phyloP scores from a whole-genome alignment of 768 basidiomycete genomes.

The Naganishia friedmannii region DNA sequence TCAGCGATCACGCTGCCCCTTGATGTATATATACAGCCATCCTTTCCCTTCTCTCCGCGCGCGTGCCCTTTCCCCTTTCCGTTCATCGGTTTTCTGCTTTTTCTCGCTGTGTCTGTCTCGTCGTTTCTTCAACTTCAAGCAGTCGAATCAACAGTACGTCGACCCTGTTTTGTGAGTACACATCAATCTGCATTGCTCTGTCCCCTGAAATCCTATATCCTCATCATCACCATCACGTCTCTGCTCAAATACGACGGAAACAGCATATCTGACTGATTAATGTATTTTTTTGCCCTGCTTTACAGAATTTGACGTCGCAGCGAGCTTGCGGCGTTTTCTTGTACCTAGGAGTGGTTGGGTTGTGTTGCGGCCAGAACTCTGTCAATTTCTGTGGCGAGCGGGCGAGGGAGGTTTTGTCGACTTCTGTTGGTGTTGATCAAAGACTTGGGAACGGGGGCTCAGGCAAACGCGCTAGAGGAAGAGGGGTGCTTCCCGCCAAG shows the following conservation, averaged over 20 bases:
- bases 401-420: too few relatives aligned
- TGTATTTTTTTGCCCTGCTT: background rate
- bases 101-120: background rate
- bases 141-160: background rate
- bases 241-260: background rate
- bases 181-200: background rate
- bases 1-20: background rate
- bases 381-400: too few relatives aligned
- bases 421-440: too few relatives aligned
- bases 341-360: background rate
- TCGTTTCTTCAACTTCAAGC: background rate
- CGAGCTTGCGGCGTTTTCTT: background rate
- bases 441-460: too few relatives aligned
- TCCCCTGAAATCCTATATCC: background rate
- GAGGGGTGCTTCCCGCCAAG: too few relatives aligned
- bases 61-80: background rate
- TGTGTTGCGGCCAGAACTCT: background rate
- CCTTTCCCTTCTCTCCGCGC: background rate
- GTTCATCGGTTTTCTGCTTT: background rate
- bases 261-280: background rate
- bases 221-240: background rate
- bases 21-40: conserved; percentile 8
- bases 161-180: background rate
- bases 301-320: conserved; percentile 1
- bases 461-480: too few relatives aligned